These are phyloP conservation scores for Mallotus nudiflorus DNA, from an alignment of 345 rosid genomes.

Conservation along the genomic window DNA sequence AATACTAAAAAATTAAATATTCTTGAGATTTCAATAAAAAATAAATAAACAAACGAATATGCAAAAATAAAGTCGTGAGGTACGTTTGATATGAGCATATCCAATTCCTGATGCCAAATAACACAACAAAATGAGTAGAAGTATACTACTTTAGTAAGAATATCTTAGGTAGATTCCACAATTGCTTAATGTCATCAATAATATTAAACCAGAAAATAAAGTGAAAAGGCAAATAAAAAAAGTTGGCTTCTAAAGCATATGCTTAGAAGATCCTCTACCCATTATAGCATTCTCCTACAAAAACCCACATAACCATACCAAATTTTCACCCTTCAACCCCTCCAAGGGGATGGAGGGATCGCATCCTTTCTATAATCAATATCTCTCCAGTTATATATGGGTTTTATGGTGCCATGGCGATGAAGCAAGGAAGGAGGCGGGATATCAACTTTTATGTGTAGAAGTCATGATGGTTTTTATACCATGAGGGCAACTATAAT, in stretches of 20 bases:
- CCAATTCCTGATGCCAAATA: slow-evolving; percentile 3
- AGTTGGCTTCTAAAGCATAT: slow-evolving; percentile 37
- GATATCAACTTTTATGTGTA: neutral
- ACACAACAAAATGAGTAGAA: neutral
- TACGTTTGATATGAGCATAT: neutral
- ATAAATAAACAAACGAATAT: neutral
- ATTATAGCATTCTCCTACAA: slow-evolving; percentile 2
- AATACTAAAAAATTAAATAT: no score
- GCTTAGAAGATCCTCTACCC: slow-evolving; percentile 41
- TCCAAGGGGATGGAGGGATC: neutral
- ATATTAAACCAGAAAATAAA: slow-evolving; percentile 1
- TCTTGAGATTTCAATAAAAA: no score
- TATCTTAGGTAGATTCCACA: slow-evolving; percentile 36
- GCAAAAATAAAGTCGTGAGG: neutral
- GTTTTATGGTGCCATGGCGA: neutral
- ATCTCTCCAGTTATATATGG: slow-evolving; percentile 1
- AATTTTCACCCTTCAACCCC: neutral
- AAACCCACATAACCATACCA: neutral
- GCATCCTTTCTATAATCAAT: neutral
- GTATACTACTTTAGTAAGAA: slow-evolving; percentile 15
- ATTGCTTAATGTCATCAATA: slow-evolving; percentile 2
- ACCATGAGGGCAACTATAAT: slow-evolving; percentile 43
- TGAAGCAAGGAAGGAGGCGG: slow-evolving; percentile 6
- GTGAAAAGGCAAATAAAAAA: slow-evolving; percentile 5
- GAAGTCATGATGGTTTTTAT: slow-evolving; percentile 27